These are phyloP conservation scores for Chrysochromulina tobinii DNA, from an alignment of 78 protist species.

Conservation along the genomic window DNA sequence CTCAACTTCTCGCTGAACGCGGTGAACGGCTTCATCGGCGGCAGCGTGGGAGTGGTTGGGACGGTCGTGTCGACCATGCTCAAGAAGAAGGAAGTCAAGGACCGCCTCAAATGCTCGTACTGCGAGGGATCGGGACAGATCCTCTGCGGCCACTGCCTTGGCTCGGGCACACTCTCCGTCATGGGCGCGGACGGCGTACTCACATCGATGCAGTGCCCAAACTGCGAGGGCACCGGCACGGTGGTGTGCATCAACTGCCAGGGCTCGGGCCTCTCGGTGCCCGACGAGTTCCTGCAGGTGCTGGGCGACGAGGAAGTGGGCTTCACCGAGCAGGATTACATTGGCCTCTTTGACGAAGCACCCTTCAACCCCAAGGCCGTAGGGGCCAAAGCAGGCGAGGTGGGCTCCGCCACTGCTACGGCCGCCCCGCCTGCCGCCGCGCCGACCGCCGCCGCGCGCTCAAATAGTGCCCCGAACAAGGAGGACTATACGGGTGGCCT, in stretches of 20 bases:
- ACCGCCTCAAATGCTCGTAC: neutral
- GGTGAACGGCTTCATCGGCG: neutral
- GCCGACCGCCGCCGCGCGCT: too few species aligned
- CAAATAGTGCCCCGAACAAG: too few species aligned
- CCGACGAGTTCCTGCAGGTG: neutral
- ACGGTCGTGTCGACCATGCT: neutral
- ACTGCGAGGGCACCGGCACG: neutral
- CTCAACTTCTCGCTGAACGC: neutral
- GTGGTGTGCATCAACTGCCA: conserved; percentile 18
- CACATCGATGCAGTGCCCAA: neutral
- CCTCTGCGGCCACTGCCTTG: neutral
- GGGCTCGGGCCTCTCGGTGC: neutral
- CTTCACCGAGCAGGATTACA: neutral
- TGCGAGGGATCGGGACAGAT: neutral
- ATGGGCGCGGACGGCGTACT: neutral
- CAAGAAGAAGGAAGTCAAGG: neutral
- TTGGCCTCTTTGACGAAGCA: neutral
- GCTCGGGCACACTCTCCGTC: neutral
- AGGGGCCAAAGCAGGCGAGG: too few species aligned
- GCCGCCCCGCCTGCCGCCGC: too few species aligned
- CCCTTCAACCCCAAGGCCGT: too few species aligned
- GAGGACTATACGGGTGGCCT: too few species aligned
- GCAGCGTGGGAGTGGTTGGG: neutral
- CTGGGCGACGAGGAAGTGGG: neutral
- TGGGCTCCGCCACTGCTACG: too few species aligned